Evolutionary conservation across 1,284 basidiomycete genomes (phyloP).

Genomic region (Ustilago nuda): DNA sequence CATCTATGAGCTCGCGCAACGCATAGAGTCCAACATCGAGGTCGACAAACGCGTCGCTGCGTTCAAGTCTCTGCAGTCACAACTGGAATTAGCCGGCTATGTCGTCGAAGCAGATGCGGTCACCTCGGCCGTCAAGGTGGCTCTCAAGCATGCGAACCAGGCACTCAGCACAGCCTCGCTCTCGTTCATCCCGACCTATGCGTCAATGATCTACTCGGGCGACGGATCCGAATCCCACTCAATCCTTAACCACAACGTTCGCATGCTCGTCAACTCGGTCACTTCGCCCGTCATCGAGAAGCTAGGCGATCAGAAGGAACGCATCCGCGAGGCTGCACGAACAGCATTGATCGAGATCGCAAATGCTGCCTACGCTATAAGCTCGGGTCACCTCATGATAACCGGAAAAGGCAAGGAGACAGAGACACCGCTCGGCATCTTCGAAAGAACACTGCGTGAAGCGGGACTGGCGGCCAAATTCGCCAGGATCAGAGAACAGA

Average conservation of each 20-base stretch:
- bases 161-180: slow-evolving; percentile 73
- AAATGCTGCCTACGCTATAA: slow-evolving; percentile 76
- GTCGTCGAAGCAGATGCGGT: slow-evolving; percentile 55
- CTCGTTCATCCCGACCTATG: slow-evolving; percentile 59
- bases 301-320: slow-evolving; percentile 81
- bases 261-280: slow-evolving; percentile 74
- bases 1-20: slow-evolving; percentile 45
- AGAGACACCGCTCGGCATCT: slow-evolving; percentile 79
- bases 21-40: slow-evolving; percentile 48
- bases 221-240: slow-evolving; percentile 32
- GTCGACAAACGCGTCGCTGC: slow-evolving; percentile 48
- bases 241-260: slow-evolving; percentile 43
- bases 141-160: slow-evolving; percentile 82
- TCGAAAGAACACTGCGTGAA: slow-evolving; percentile 81
- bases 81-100: slow-evolving; percentile 37
- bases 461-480: slow-evolving; percentile 79
- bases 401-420: slow-evolving; percentile 77
- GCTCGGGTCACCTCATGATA: slow-evolving; percentile 69
- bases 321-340: slow-evolving; percentile 79
- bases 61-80: slow-evolving; percentile 36
- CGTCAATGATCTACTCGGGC: slow-evolving; percentile 46
- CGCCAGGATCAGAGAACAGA: slow-evolving; percentile 74
- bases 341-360: slow-evolving; percentile 80
- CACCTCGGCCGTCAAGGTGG: slow-evolving; percentile 75
- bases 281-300: slow-evolving; percentile 81